These are phyloP conservation scores for Monilinia aucupariae DNA, from an alignment of 2,329 filamentous ascomycete genomes.

Conservation along the genomic window DNA sequence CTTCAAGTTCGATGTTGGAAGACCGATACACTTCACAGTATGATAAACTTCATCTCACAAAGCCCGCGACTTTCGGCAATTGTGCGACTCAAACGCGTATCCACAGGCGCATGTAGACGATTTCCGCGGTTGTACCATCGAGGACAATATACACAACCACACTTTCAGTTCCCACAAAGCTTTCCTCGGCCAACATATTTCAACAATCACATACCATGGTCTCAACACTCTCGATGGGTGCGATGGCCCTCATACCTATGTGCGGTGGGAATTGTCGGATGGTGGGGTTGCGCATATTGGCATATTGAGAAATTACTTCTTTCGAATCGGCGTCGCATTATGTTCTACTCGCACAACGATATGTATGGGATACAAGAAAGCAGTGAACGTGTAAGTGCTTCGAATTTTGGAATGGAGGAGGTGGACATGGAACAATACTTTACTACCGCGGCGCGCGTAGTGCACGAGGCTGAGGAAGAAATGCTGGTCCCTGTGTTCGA, in stretches of 20 bases:
- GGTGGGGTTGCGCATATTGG: background rate
- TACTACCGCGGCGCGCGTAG: background rate
- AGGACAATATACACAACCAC: background rate
- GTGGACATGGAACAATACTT: background rate
- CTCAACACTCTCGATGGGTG: background rate
- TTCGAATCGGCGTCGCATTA: background rate
- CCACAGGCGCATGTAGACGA: background rate
- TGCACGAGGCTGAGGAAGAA: background rate
- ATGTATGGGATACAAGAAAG: background rate
- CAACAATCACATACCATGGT: background rate
- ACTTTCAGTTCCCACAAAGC: background rate
- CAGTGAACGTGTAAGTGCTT: background rate
- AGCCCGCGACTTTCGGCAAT: background rate
- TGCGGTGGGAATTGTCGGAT: background rate
- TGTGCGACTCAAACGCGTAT: background rate
- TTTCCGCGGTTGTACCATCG: background rate
- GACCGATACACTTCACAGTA: background rate
- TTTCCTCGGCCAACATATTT: background rate
- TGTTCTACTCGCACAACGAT: background rate
- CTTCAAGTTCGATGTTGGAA: background rate
- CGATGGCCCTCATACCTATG: background rate
- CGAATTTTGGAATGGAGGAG: background rate
- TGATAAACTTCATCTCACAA: background rate
- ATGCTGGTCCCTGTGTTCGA: background rate
- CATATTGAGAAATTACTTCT: background rate